Conservation (phyloP, 306 rosid genomes). For the Quercus dentata region DNA sequence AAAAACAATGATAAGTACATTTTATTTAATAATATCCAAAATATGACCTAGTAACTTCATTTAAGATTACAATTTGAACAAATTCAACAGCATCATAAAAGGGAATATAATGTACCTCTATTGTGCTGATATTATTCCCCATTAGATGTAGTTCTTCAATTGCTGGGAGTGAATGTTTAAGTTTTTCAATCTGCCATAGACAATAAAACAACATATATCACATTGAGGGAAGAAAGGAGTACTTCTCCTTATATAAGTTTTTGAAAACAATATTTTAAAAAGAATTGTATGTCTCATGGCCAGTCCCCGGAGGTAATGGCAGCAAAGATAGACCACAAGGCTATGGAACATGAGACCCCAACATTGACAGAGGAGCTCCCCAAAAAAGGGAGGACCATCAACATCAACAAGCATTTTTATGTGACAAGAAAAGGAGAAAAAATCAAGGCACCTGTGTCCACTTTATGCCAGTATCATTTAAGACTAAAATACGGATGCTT, state of each 20-base stretch:
- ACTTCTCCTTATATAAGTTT: neutral
- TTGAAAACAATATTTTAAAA: too few relatives aligned
- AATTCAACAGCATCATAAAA: constrained; percentile 17
- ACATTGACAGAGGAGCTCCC: too few relatives aligned
- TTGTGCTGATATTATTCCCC: constrained; percentile 71
- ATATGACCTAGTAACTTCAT: neutral
- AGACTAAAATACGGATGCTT: constrained; percentile 60
- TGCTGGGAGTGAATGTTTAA: constrained; percentile 55
- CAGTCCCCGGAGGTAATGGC: too few relatives aligned
- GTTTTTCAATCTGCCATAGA: constrained; percentile 66
- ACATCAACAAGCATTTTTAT: too few relatives aligned
- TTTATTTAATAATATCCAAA: neutral
- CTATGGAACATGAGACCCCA: too few relatives aligned
- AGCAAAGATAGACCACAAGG: too few relatives aligned
- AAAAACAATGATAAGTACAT: neutral
- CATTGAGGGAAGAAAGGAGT: neutral
- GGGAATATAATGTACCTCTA: constrained; percentile 45
- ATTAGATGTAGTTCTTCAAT: constrained; percentile 89
- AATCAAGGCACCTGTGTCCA: constrained; percentile 65
- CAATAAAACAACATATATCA: constrained; percentile 27
- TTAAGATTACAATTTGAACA: constrained; percentile 1
- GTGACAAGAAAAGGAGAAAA: constrained; percentile 3
- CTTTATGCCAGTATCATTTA: constrained; percentile 63
- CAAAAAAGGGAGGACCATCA: too few relatives aligned
- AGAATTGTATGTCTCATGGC: too few relatives aligned